Evolutionary conservation across 306 rosid species (phyloP).

Genomic region (Urtica urens): DNA sequence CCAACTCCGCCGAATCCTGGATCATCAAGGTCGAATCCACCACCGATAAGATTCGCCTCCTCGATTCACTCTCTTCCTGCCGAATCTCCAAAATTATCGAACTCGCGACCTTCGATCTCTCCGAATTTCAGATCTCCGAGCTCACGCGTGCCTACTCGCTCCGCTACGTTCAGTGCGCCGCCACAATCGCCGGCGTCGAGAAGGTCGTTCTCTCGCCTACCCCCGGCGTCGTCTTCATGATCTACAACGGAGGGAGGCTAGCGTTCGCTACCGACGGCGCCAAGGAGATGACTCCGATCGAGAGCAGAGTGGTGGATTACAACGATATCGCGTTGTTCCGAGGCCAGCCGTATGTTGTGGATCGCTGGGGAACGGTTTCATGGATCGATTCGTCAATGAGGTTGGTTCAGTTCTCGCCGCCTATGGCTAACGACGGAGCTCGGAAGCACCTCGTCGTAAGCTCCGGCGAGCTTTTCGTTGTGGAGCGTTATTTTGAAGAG

Average conservation of each 20-base stretch:
- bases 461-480: slow-evolving; percentile 45
- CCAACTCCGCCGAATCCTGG: neutral
- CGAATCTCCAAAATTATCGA: neutral
- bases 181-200: neutral
- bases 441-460: slow-evolving; percentile 67
- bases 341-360: slow-evolving; percentile 49
- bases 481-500: slow-evolving; percentile 37
- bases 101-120: neutral
- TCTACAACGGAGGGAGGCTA: slow-evolving; percentile 31
- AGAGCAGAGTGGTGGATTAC: slow-evolving; percentile 27
- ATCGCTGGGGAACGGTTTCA: slow-evolving; percentile 48
- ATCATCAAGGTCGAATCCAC: neutral
- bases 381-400: slow-evolving; percentile 43
- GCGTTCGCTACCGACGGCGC: slow-evolving; percentile 35
- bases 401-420: slow-evolving; percentile 37
- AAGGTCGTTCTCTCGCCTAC: neutral
- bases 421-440: slow-evolving; percentile 43
- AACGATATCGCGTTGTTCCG: slow-evolving; percentile 47
- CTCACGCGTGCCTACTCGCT: neutral
- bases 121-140: neutral
- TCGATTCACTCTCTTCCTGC: slow-evolving; percentile 4
- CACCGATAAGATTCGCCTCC: neutral
- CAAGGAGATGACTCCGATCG: slow-evolving; percentile 26
- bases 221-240: neutral
- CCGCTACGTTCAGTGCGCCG: neutral